Evolutionary conservation across 75 land plant genomes (phyloP).

Genomic region (Ceratopteris richardii): DNA sequence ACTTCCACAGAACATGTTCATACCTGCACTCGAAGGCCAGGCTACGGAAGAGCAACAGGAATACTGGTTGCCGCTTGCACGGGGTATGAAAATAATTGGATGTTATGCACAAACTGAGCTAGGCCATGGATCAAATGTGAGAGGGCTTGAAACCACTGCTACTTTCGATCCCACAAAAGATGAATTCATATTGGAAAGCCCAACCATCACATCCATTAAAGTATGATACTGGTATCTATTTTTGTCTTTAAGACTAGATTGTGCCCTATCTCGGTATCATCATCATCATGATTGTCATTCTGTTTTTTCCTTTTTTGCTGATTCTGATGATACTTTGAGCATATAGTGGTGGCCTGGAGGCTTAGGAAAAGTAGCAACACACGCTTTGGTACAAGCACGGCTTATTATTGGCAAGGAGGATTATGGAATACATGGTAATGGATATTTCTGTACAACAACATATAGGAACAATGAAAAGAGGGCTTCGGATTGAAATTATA

Average conservation of each 20-base stretch:
- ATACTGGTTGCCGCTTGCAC: conserved; percentile 24
- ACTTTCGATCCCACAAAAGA: conserved; percentile 24
- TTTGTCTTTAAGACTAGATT: not conserved
- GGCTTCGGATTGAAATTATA: no score
- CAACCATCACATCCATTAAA: conserved; percentile 25
- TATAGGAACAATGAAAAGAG: no score
- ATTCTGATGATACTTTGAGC: no score
- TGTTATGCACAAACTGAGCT: conserved; percentile 34
- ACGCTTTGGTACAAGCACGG: conserved; percentile 28
- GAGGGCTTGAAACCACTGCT: conserved; percentile 32
- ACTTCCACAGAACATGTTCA: conserved; percentile 25
- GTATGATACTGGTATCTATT: conserved; percentile 2
- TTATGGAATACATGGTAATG: conserved; percentile 25
- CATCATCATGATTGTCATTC: not conserved
- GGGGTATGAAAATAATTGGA: conserved; percentile 21
- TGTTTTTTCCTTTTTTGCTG: no score
- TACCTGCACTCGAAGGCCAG: conserved; percentile 25
- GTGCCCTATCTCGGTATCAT: not conserved
- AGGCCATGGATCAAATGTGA: conserved; percentile 34
- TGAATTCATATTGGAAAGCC: conserved; percentile 24
- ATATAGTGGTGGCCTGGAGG: conserved; percentile 38
- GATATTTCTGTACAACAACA: not conserved
- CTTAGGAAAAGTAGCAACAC: conserved; percentile 26
- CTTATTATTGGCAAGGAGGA: conserved; percentile 21
- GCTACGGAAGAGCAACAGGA: conserved; percentile 28